A percentile compares a stretch with the other conserved stretches of the same genome.
Conservation (phyloP, 495 filamentous ascomycete genomes). For the Talaromyces stipitatus region DNA sequence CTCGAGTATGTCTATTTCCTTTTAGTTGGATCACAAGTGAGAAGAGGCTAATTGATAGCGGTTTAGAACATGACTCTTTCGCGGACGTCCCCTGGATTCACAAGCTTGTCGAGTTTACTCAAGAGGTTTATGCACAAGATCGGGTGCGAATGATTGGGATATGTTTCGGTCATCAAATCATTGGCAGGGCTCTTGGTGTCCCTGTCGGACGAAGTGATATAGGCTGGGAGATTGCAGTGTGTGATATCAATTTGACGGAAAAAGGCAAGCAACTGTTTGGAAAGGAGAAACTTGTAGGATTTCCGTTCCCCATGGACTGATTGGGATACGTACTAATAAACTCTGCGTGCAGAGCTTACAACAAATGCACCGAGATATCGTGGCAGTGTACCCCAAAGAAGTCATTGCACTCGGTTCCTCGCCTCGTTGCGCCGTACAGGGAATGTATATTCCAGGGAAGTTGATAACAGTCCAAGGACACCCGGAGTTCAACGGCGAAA, state of each 20-base stretch:
- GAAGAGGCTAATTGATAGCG: not conserved
- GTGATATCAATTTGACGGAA: conserved; percentile 57
- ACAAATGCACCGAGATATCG: conserved; percentile 86
- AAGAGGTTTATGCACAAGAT: conserved; percentile 45
- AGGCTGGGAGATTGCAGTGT: conserved; percentile 81
- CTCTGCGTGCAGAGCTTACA: conserved; percentile 55
- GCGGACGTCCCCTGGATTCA: conserved; percentile 71
- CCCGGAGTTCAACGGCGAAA: conserved; percentile 76
- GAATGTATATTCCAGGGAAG: conserved; percentile 60
- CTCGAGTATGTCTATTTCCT: conserved; percentile 35
- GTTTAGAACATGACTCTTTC: conserved; percentile 49
- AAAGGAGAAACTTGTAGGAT: conserved; percentile 56
- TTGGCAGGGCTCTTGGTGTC: conserved; percentile 65
- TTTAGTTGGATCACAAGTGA: not conserved
- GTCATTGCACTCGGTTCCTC: conserved; percentile 60
- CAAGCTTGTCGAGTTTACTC: conserved; percentile 63
- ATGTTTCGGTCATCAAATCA: conserved; percentile 90
- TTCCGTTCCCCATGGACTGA: not conserved
- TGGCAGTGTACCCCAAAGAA: conserved; percentile 54
- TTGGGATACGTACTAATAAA: not conserved
- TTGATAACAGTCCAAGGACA: conserved; percentile 85
- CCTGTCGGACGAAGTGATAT: conserved; percentile 56
- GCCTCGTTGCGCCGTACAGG: conserved; percentile 63
- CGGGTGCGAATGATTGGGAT: conserved; percentile 67
- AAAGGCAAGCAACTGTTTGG: conserved; percentile 69